phyloP scores from a whole-genome alignment of 208 protist genomes.

The Entamoeba dispar region DNA sequence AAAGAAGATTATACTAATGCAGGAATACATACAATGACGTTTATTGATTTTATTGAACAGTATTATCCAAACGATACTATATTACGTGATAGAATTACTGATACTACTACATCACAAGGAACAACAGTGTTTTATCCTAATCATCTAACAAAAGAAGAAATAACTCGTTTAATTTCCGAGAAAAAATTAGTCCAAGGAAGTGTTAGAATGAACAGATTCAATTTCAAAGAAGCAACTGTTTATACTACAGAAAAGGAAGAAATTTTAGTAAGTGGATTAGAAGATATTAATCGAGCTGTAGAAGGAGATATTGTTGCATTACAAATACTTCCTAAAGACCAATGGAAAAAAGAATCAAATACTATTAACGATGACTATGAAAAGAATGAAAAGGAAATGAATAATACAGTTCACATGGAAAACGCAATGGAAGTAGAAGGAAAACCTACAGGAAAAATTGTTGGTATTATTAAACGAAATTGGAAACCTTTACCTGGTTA shows the following conservation, averaged over 20 bases:
- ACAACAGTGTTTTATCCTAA: not conserved
- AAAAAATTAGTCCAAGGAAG: constrained; percentile 18
- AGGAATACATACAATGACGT: not conserved
- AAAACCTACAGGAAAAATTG: constrained; percentile 16
- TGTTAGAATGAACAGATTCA: constrained; percentile 17
- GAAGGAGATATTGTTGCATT: constrained; percentile 29
- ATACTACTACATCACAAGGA: not conserved
- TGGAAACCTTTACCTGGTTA: constrained; percentile 9
- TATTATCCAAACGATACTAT: not conserved
- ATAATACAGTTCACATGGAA: not conserved
- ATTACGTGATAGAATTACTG: not conserved
- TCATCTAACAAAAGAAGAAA: constrained; percentile 22
- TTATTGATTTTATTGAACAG: not conserved
- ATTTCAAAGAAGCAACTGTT: constrained; percentile 14
- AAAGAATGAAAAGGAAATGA: not conserved
- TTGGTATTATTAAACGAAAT: constrained; percentile 25
- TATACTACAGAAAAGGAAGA: not conserved
- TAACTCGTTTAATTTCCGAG: constrained; percentile 12
- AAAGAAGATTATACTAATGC: not conserved
- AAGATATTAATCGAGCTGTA: constrained; percentile 16
- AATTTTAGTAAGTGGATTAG: not conserved
- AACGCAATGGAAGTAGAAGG: not conserved
- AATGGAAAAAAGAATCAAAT: not conserved
- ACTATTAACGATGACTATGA: not conserved
- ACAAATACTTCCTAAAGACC: constrained; percentile 3